A percentile compares a stretch with the other conserved stretches of the same genome.
These are phyloP conservation scores for Zymoseptoria brevis DNA, from an alignment of 2,329 filamentous ascomycete species.

Conservation along the genomic window DNA sequence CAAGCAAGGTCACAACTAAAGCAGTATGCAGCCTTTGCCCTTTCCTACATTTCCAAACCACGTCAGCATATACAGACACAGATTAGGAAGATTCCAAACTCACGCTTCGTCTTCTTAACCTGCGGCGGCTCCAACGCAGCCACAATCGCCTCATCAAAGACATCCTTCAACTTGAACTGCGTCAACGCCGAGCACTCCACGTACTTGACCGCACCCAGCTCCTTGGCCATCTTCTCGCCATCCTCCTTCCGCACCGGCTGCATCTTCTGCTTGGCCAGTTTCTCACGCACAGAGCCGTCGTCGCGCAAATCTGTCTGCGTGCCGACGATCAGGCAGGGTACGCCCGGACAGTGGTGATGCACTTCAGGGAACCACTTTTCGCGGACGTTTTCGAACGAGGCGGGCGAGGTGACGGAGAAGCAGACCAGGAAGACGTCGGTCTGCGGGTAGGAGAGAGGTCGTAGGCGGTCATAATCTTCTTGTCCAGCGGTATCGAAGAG, in stretches of 20 bases:
- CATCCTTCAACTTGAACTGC: constrained; percentile 97
- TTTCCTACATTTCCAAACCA: constrained; percentile 16
- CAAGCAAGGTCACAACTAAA: constrained; percentile 14
- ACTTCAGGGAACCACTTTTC: constrained; percentile 99
- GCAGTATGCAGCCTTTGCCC: constrained; percentile 29
- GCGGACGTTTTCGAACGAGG: constrained; percentile 97
- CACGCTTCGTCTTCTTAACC: constrained; percentile 57
- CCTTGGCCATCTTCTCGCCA: constrained; percentile 92
- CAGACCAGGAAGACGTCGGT: constrained; percentile 98
- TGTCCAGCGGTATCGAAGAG: constrained; percentile 98
- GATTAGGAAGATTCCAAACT: constrained; percentile 1
- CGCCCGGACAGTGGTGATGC: constrained; percentile 95
- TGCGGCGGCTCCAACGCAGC: constrained; percentile 83
- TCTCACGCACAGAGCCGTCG: constrained; percentile 77
- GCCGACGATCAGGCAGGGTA: constrained; percentile 94
- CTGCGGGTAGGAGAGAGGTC: constrained; percentile 93
- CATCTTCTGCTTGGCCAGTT: constrained; percentile 95
- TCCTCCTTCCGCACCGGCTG: constrained; percentile 83
- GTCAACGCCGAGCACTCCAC: constrained; percentile 97
- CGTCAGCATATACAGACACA: not conserved
- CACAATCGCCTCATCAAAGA: constrained; percentile 98
- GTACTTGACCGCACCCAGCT: constrained; percentile 95
- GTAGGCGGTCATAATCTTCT: constrained; percentile 97
- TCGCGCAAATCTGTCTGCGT: constrained; percentile 96
- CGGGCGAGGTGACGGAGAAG: constrained; percentile 95